Evolutionary conservation across 805 yeast genomes (phyloP), one percentile per base, ranked within the genome.

Genomic region (Scheffersomyces lignosus): DNA sequence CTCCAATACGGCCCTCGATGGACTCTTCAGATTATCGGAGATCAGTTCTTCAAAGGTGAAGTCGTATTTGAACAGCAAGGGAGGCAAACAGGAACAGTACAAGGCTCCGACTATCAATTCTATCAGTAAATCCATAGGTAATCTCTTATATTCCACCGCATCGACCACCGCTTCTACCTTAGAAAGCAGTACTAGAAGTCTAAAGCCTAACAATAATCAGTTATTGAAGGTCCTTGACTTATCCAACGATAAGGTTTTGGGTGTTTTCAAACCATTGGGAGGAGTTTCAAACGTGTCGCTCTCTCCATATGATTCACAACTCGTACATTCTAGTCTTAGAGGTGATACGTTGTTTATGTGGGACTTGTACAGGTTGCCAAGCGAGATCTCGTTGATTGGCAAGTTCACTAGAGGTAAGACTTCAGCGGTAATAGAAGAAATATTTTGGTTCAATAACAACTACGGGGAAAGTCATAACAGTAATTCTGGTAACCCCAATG

Each of bases 341-440:
- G 89, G 90, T 2, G 87, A 83, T 52, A 73, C 66, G 33, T 61
- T 83, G 4, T 80, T 69, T 48, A 62, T 80, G 44, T 83, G 87
- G 84, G 89, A 83, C 49, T 66, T 74, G 37, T 65, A 80, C 30
- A 67, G 70, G 37, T 60, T 71, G 25, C 77, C 81, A 1, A 51
- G 48, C 2, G 78, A 77, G 41, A 66, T 82, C 2, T 62, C 75
- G 1, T 56, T 82, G 15, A 51, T 79, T 33, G 87, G 83, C 13
- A 75, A 77, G 43, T 80, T 78, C 45, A 59, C 58, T 9, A 64
- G 88, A 16, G 89, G 90, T 1, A 79, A 77, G 47, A 80, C 86
- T 1, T 70, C 80, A 5, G 77, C 85, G 0, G 52, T 66, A 1
- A 70, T 81, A 15, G 62, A 64, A 23, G 68, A 74, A 14, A 57